Conservation (phyloP, 805 yeast species). For the Starmerella tilneyi region DNA sequence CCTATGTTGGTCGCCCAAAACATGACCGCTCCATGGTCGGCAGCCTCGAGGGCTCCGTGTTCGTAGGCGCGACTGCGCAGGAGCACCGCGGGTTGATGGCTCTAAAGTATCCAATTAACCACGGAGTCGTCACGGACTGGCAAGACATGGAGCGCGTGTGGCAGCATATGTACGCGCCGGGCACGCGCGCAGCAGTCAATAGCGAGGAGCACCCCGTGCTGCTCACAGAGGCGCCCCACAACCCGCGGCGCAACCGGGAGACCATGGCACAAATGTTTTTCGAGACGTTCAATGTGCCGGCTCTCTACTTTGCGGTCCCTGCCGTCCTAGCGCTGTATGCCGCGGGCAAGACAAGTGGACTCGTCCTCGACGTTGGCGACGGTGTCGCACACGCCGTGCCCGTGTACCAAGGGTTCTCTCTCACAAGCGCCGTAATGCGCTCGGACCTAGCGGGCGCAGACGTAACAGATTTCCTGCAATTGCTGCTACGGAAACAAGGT, state of each 20-base stretch:
- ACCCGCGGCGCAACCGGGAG: constrained; percentile 54
- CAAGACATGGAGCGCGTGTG: constrained; percentile 74
- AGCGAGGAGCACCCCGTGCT: constrained; percentile 79
- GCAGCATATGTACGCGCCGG: constrained; percentile 47
- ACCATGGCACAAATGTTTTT: constrained; percentile 54
- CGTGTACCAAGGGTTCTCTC: constrained; percentile 76
- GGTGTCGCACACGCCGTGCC: constrained; percentile 86
- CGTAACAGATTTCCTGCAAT: constrained; percentile 62
- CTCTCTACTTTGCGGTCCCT: constrained; percentile 61
- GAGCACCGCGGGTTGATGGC: constrained; percentile 65
- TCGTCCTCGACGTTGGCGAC: constrained; percentile 85
- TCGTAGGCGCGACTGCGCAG: constrained; percentile 69
- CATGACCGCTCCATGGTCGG: constrained; percentile 77
- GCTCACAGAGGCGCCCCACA: constrained; percentile 81
- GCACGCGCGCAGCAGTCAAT: constrained; percentile 36
- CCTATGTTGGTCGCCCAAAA: constrained; percentile 71
- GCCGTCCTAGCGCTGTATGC: constrained; percentile 81
- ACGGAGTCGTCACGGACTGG: constrained; percentile 78
- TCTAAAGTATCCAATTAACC: constrained; percentile 61
- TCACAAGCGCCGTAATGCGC: constrained; percentile 61
- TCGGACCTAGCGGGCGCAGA: constrained; percentile 81
- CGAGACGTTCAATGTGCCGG: constrained; percentile 65
- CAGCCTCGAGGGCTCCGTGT: constrained; percentile 52
- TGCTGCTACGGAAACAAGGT: constrained; percentile 63
- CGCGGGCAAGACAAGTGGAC: constrained; percentile 81